Evolutionary conservation across 2,329 filamentous ascomycete species (phyloP).

Genomic region (Colletotrichum sp.): DNA sequence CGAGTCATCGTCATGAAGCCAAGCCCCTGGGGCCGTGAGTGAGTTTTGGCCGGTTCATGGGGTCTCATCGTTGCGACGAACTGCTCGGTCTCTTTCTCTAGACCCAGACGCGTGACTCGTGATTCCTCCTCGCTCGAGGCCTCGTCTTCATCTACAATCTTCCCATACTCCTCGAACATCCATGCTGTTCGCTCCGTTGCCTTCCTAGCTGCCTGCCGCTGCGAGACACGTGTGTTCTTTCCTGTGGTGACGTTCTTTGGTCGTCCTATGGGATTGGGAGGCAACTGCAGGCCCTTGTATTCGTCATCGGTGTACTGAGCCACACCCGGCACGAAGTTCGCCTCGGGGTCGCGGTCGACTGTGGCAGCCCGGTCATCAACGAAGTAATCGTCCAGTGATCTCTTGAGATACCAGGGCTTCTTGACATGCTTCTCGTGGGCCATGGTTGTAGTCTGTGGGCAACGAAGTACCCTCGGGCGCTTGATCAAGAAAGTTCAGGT

Average conservation of each 20-base stretch:
- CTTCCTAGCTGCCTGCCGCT: neutral
- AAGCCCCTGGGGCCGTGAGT: neutral
- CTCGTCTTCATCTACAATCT: neutral
- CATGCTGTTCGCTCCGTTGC: neutral
- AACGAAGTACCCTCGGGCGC: neutral
- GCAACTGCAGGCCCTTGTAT: neutral
- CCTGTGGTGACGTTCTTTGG: neutral
- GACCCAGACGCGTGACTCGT: neutral
- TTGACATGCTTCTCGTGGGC: neutral
- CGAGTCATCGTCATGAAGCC: neutral
- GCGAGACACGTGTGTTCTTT: neutral
- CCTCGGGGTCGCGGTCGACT: neutral
- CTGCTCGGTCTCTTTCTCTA: neutral
- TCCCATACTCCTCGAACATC: neutral
- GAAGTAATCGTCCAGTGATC: neutral
- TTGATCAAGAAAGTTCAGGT: fast-evolving
- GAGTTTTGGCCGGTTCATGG: neutral
- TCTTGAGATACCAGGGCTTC: neutral
- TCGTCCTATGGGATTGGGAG: neutral
- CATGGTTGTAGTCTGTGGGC: neutral
- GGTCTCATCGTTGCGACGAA: neutral
- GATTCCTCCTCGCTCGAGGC: neutral
- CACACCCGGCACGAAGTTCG: neutral
- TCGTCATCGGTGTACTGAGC: neutral
- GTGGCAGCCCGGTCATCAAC: neutral